Base-by-base conservation (phyloP, 1,284 basidiomycete genomes). In the Moesziomyces antarcticus region DNA sequence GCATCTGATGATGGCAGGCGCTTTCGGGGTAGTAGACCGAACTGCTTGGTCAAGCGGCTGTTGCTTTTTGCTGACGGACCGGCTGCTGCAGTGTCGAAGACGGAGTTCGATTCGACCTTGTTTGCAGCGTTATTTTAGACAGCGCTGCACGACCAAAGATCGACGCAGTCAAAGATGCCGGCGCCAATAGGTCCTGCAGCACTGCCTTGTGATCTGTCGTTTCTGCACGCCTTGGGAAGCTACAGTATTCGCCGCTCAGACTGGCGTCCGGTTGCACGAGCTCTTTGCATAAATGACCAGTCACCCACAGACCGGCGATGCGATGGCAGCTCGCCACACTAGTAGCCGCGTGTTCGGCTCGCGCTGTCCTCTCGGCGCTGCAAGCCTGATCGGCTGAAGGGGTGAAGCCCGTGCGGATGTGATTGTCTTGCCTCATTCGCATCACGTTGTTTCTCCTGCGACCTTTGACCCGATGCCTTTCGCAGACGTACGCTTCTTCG, bases 151-250 rank as follows among this genome's bases (percentile, higher is more conserved):
- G 6, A 16, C 14, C 14, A n/a, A 18, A 13, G 13, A 33, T 33
- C 11, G 16, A 40, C 13, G 25, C 25, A 27, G 25, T 27, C 25
- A 27, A 27, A 6, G 25, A 27, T 27, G 25, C 25, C 25, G 37
- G 37, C 37, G 6, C 16, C 18, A 40, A 40, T 14, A 7, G 5
- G 51, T 21, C 30, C 46, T 55, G 21, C 35, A 45, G 48, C 48
- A 57, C 56, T 42, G 42, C 48, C 33, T 50, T 44, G 42, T 57
- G 48, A 57, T 57, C 45, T 45, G 42, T 50, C 56, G 18, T 45
- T 45, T 50, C 13, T 40, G 37, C 37, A 40, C 37, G 37, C 16
- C 18, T 3, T 18, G 4, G 14, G 16, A 11, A 6, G 37, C 37
- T 11, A 33, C 30, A 33, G 30, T 33, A 13, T 13, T 33, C 30